A percentile compares a stretch with the other conserved stretches of the same genome.
Evolutionary conservation across 2,329 filamentous ascomycete genomes (phyloP).

Genomic region (Chaetomiaceae sp.): DNA sequence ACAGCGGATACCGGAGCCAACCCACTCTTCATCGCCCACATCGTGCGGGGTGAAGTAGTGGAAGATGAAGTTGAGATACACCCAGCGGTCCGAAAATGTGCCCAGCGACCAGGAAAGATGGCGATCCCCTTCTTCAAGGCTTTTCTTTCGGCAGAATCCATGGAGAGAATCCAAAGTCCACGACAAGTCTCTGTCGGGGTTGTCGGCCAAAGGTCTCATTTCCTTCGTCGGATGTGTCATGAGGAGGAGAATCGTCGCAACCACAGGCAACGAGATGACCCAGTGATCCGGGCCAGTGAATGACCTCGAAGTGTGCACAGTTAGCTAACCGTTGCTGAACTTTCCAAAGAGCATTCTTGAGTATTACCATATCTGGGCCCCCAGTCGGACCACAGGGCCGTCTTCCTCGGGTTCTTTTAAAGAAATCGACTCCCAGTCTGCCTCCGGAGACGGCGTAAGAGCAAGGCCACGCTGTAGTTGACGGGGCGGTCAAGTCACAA

Average conservation of each 20-base stretch:
- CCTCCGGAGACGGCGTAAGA: background rate
- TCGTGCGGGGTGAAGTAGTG: background rate
- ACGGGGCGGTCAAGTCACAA: background rate
- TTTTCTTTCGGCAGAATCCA: slow-evolving; percentile 1
- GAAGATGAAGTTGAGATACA: slow-evolving; percentile 8
- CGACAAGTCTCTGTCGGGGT: slow-evolving; percentile 4
- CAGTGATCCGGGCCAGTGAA: slow-evolving; percentile 3
- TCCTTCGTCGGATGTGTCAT: slow-evolving; percentile 4
- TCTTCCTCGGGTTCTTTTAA: background rate
- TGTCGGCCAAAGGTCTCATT: background rate
- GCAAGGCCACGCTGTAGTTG: background rate
- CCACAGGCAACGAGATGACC: slow-evolving; percentile 4
- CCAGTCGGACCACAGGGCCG: background rate
- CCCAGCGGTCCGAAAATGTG: slow-evolving; percentile 2
- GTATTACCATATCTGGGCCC: slow-evolving; percentile 1
- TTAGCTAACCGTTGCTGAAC: no score
- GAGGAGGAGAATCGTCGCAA: slow-evolving; percentile 1
- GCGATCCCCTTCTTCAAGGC: background rate
- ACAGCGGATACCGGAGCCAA: slow-evolving; percentile 4
- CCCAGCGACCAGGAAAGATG: slow-evolving; percentile 5
- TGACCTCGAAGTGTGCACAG: background rate
- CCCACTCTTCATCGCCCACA: background rate
- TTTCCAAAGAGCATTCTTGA: background rate
- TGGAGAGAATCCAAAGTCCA: slow-evolving; percentile 6
- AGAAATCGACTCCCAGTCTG: background rate